A percentile compares a stretch with the other conserved stretches of the same genome.
phyloP scores from a whole-genome alignment of 768 basidiomycete genomes.

The Melanogaster broomeanus region DNA sequence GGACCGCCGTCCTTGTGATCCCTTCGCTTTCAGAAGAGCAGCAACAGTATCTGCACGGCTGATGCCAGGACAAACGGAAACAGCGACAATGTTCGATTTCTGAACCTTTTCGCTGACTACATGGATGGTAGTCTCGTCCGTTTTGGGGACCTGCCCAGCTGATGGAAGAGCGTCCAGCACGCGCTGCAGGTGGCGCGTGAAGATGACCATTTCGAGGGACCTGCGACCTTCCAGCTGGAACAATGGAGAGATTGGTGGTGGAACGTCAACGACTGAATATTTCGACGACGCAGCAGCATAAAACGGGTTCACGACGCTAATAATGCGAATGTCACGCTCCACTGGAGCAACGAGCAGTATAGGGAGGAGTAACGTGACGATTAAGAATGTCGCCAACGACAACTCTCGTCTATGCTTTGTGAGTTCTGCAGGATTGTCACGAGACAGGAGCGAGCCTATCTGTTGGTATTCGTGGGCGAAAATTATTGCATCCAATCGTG shows the following conservation, averaged over 20 bases:
- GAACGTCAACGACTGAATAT: slow-evolving; percentile 33
- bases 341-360: slow-evolving; percentile 76
- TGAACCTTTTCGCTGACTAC: slow-evolving; percentile 47
- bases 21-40: slow-evolving; percentile 32
- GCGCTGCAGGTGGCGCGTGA: slow-evolving; percentile 81
- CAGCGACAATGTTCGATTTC: slow-evolving; percentile 73
- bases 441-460: slow-evolving; percentile 50
- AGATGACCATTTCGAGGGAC: slow-evolving; percentile 59
- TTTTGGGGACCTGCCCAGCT: slow-evolving; percentile 51
- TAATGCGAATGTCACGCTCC: slow-evolving; percentile 90
- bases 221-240: slow-evolving; percentile 65
- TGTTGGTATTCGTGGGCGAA: slow-evolving; percentile 77
- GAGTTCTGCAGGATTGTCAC: slow-evolving; percentile 30
- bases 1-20: slow-evolving; percentile 38
- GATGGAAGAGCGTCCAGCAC: slow-evolving; percentile 80
- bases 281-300: slow-evolving; percentile 75
- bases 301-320: slow-evolving; percentile 85
- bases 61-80: slow-evolving; percentile 76
- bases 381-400: slow-evolving; percentile 73
- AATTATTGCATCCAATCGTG: slow-evolving; percentile 75
- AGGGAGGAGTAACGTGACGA: slow-evolving; percentile 79
- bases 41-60: slow-evolving; percentile 71
- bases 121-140: slow-evolving; percentile 31
- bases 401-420: slow-evolving; percentile 45
- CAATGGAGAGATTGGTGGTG: slow-evolving; percentile 28